phyloP scores from a whole-genome alignment of 768 basidiomycete species.

The Paxillus involutus region DNA sequence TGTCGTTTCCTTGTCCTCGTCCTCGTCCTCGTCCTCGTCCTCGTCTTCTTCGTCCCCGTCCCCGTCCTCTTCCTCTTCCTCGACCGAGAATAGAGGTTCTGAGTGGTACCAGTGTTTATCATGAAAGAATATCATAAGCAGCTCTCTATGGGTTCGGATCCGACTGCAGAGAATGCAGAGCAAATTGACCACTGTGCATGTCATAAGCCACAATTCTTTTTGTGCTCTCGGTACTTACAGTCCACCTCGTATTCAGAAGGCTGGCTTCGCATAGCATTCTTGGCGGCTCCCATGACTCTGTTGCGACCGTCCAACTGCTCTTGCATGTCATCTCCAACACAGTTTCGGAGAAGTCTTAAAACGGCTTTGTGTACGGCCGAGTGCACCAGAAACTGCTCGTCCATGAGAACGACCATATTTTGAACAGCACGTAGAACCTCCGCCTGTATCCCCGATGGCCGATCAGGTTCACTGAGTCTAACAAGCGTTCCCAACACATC shows the following conservation, averaged over 20 bases:
- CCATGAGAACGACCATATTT: slow-evolving; percentile 88
- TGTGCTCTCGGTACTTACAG: slow-evolving; percentile 46
- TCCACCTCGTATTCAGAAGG: slow-evolving; percentile 92
- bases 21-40: slow-evolving; percentile 53
- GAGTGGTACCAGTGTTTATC: slow-evolving; percentile 87
- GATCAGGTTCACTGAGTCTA: slow-evolving; percentile 79
- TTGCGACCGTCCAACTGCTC: slow-evolving; percentile 80
- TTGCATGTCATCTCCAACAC: slow-evolving; percentile 89
- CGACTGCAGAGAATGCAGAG: slow-evolving; percentile 91
- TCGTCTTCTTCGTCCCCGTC: slow-evolving; percentile 58
- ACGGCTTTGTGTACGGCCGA: slow-evolving; percentile 89
- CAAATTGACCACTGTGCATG: slow-evolving; percentile 75
- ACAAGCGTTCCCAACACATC: slow-evolving; percentile 86
- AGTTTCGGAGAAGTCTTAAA: slow-evolving; percentile 78
- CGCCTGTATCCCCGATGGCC: slow-evolving; percentile 87
- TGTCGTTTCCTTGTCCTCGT: slow-evolving; percentile 13
- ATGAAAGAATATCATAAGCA: slow-evolving; percentile 97
- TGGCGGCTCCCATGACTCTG: slow-evolving; percentile 82
- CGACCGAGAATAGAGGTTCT: slow-evolving; percentile 71
- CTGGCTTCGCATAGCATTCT: slow-evolving; percentile 59
- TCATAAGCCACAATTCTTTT: slow-evolving; percentile 4
- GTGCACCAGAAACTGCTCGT: slow-evolving; percentile 92
- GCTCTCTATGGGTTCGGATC: slow-evolving; percentile 83
- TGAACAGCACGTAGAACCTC: slow-evolving; percentile 85
- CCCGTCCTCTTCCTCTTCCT: slow-evolving; percentile 72